Evolutionary conservation across 2,329 filamentous ascomycete species (phyloP).

Genomic region (Sarocladium strictum): DNA sequence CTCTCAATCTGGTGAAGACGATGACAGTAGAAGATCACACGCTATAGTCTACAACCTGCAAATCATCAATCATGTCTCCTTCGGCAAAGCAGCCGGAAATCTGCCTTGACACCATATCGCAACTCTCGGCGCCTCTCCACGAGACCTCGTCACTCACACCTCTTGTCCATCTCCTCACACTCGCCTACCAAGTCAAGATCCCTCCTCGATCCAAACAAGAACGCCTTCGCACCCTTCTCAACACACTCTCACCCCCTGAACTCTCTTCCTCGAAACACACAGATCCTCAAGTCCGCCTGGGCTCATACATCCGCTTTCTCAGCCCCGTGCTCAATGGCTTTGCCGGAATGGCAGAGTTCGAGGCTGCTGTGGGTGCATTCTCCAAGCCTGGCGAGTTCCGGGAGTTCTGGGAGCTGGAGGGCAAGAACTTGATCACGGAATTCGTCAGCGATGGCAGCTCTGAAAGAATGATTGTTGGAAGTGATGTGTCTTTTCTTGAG

Average conservation of each 20-base stretch:
- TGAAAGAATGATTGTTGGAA: constrained; percentile 18
- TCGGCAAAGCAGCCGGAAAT: constrained; percentile 15
- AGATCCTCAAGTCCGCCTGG: constrained; percentile 19
- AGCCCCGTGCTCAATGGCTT: constrained; percentile 28
- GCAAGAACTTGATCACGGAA: constrained; percentile 26
- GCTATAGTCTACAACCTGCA: neutral
- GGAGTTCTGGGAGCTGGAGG: constrained; percentile 28
- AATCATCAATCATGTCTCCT: constrained; percentile 16
- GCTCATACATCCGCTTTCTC: constrained; percentile 24
- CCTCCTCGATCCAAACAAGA: constrained; percentile 20
- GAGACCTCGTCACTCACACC: constrained; percentile 24
- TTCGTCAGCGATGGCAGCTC: constrained; percentile 22
- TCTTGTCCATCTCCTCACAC: constrained; percentile 27
- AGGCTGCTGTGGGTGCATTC: constrained; percentile 24
- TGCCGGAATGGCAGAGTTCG: constrained; percentile 26
- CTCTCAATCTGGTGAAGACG: too few species aligned
- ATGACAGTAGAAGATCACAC: neutral
- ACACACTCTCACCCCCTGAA: constrained; percentile 21
- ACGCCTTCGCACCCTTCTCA: constrained; percentile 27
- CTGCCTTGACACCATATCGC: constrained; percentile 22
- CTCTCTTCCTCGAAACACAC: constrained; percentile 13
- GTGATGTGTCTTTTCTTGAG: constrained; percentile 20
- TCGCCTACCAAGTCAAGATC: constrained; percentile 24
- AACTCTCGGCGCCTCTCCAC: constrained; percentile 24
- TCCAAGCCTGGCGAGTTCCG: constrained; percentile 26